Evolutionary conservation across 805 yeast genomes (phyloP), one percentile per base, ranked within the genome.

Genomic region (Wickerhamomyces queroliae): DNA sequence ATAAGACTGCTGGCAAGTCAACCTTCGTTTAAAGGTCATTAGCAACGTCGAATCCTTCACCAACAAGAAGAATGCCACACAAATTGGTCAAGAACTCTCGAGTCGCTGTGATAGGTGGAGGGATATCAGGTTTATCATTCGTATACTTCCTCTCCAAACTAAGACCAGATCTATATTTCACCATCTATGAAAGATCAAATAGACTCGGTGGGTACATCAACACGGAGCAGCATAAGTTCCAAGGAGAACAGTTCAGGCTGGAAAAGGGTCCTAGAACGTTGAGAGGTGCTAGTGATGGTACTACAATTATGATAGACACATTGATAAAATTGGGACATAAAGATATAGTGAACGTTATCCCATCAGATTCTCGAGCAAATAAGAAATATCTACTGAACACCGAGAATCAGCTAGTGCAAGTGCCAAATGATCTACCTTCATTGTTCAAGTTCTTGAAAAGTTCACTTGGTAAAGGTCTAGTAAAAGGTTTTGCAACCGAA

Each of bases 251-350:
- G 45, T 29, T 55, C 41, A 11, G 34, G 35, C 58, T 87, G 23
- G 98, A 93, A 52, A 83, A 81, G 45, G 99, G 98, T 0, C 98
- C 99, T 0, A 66, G 98, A 36, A 93, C 98, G 0, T 64, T 93
- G 33, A 66, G 96, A 43, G 95, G 96, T 0, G 76, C 76, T 6
- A 83, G 88, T 39, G 79, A 79, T 30, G 98, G 98, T 0, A 77
- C 89, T 0, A 62, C 83, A 23, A 52, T 86, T 20, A 74, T 85
- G 7, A 61, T 83, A 18, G 95, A 85, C 54, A 67, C 78, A 2
- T 53, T 86, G 41, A 41, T 53, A 16, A 53, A 56, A 25, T 59
- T 83, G 37, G 76, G 78, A 0, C 48, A 62, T 10, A 64, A 62
- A 7, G 67, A 72, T 30, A 69, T 73, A 26, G 62, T 91, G 6